Percentiles rank a stretch among this genome's conserved stretches.
These are phyloP conservation scores for Kodamaea alishanica DNA, from an alignment of 1,139 yeast species.

Conservation along the genomic window DNA sequence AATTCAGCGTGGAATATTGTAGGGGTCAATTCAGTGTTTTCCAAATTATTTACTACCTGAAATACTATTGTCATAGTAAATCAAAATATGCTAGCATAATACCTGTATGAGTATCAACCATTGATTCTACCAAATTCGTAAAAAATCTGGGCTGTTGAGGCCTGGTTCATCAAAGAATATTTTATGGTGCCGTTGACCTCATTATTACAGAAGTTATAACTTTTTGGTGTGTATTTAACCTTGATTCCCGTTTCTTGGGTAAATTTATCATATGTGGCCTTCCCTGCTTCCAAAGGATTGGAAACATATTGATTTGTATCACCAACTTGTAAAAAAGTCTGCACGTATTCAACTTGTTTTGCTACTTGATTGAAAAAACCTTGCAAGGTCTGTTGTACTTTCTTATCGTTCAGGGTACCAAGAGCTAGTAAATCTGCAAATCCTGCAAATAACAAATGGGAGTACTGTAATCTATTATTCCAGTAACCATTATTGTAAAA, in stretches of 20 bases:
- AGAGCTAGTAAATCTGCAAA: conserved; percentile 11
- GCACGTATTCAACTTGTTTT: conserved; percentile 22
- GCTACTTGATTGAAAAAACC: conserved; percentile 16
- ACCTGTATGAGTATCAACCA: background rate
- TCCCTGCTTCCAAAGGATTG: conserved; percentile 6
- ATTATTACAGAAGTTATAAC: conserved; percentile 8
- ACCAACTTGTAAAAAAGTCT: conserved; percentile 17
- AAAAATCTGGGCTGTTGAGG: conserved; percentile 16
- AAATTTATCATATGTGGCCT: conserved; percentile 9
- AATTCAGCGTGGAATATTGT: too few species aligned
- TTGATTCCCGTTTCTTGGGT: conserved; percentile 1
- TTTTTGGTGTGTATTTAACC: conserved; percentile 2
- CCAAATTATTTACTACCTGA: too few species aligned
- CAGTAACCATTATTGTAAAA: conserved; percentile 15
- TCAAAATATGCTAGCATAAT: too few species aligned
- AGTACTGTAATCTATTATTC: conserved; percentile 13
- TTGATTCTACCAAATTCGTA: conserved; percentile 10
- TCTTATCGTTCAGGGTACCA: conserved; percentile 5
- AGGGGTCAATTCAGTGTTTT: too few species aligned
- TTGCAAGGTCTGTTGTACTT: conserved; percentile 6
- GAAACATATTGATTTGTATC: conserved; percentile 7
- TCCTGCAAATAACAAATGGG: conserved; percentile 14
- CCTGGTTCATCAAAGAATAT: conserved; percentile 14
- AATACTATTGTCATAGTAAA: too few species aligned
- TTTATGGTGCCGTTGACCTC: conserved; percentile 7